Base-by-base conservation (phyloP, 306 rosid genomes). In the Potentilla sterilis region DNA sequence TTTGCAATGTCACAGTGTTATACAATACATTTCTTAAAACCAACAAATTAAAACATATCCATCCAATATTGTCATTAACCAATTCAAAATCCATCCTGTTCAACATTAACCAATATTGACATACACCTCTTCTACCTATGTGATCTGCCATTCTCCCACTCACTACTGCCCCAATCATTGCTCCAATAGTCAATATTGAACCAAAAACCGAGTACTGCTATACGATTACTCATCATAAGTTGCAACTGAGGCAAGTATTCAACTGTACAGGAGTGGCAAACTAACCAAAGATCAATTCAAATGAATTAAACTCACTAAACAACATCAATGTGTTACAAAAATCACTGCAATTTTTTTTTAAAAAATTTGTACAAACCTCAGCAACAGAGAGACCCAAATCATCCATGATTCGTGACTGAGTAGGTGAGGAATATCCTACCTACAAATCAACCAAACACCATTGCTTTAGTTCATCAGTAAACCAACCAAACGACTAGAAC, bases 341-440 rank as follows among this genome's bases (percentile, higher is more conserved):
- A 4, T 1, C 11, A 22, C 40, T 28, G 58, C 22, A 59, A n/a
- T 28, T 8, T 28, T 11, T 40, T 24, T 59, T 12, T n/a, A n/a
- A 5, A 0, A 11, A 6, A 14, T 52, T 38, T 13, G 7, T 32
- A 71, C 75, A 40, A 72, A 90, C 98, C 96, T 94, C 83, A 1
- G 93, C 77, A 8, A 88, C 87, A 32, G 85, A 73, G 40, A 94
- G 97, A 75, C 78, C 80, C 73, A 89, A 80, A 55, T 90, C 97
- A n/a, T 69, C 42, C 86, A 82, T 86, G 78, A 94, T 85, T 75
- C 87, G 86, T 54, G 91, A 76, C 78, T 89, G 86, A 86, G 91
- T 78, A 67, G 98, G 96, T 10, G 97, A 91, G 7, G 98, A 94
- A 78, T 94, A 94, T 40, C 97, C 98, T 43, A 94, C 81, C 97